These are phyloP conservation scores for Colletotrichum brevisporum DNA, from an alignment of 2,329 filamentous ascomycete genomes.

Conservation along the genomic window DNA sequence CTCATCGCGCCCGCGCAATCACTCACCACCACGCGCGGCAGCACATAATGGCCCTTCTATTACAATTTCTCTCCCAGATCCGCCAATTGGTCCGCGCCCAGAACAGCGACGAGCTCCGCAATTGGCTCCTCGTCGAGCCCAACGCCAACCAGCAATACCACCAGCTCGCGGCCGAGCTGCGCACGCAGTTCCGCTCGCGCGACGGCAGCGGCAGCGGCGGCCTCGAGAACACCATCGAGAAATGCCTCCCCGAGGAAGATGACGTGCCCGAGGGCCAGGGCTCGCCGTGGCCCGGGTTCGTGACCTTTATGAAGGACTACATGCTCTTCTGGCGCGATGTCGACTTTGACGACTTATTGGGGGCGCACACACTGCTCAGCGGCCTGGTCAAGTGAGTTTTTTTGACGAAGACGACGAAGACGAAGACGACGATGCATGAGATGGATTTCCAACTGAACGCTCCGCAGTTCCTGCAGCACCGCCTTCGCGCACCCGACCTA, in stretches of 20 bases:
- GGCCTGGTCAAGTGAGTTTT: constrained; percentile 79
- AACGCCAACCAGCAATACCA: constrained; percentile 77
- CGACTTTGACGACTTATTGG: constrained; percentile 80
- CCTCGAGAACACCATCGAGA: constrained; percentile 75
- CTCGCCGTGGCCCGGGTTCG: constrained; percentile 81
- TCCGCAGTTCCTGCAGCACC: constrained; percentile 80
- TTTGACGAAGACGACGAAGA: no score
- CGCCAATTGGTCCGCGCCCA: constrained; percentile 72
- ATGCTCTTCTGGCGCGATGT: constrained; percentile 86
- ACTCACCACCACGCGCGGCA: constrained; percentile 23
- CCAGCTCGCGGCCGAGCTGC: constrained; percentile 77
- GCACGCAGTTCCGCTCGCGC: constrained; percentile 63
- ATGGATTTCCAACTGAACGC: not conserved
- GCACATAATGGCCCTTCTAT: constrained; percentile 70
- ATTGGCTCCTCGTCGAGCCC: constrained; percentile 83
- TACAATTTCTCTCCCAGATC: constrained; percentile 78
- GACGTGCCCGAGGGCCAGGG: constrained; percentile 74
- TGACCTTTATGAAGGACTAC: constrained; percentile 85
- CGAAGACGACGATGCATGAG: not conserved
- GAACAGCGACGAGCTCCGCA: constrained; percentile 75
- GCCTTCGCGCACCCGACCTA: constrained; percentile 85
- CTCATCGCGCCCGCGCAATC: not conserved
- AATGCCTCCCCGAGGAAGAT: constrained; percentile 74
- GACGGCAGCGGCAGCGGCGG: constrained; percentile 58
- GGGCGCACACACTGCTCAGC: constrained; percentile 82